phyloP scores from a whole-genome alignment of 768 basidiomycete genomes.

The Cantharellus anzutake region DNA sequence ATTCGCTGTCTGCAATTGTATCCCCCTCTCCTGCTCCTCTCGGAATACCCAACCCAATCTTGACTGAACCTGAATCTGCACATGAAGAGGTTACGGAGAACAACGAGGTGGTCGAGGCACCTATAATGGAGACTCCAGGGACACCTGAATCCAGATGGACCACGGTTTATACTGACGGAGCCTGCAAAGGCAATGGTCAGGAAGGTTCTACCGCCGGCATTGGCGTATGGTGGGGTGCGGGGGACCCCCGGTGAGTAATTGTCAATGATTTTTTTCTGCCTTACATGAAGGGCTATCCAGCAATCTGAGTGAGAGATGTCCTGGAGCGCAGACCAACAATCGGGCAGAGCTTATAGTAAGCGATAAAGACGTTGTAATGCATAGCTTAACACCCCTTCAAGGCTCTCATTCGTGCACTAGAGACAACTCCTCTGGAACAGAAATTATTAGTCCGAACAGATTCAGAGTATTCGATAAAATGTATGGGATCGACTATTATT shows the following conservation, averaged over 20 bases:
- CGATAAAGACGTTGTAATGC: conserved; percentile 4
- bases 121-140: background rate
- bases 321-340: conserved; percentile 68
- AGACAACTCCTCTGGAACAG: conserved; percentile 39
- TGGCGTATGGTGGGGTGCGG: conserved; percentile 74
- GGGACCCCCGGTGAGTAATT: conserved; percentile 36
- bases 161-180: conserved; percentile 75
- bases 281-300: conserved; percentile 20
- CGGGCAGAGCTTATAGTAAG: conserved; percentile 72
- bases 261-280: background rate
- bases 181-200: conserved; percentile 69
- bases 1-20: background rate
- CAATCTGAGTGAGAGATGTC: conserved; percentile 46
- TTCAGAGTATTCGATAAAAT: conserved; percentile 66
- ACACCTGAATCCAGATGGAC: conserved; percentile 18
- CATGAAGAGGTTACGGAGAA: too few relatives aligned
- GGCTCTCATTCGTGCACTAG: conserved; percentile 73
- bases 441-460: conserved; percentile 66
- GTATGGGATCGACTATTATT: conserved; percentile 21
- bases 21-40: too few relatives aligned
- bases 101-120: background rate
- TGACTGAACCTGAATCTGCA: too few relatives aligned
- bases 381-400: conserved; percentile 15
- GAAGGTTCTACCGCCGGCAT: conserved; percentile 49
- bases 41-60: too few relatives aligned